Evolutionary conservation across 2,329 filamentous ascomycete species (phyloP), one percentile per base, ranked within the genome.

Genomic region (Xylariaceae sp.): DNA sequence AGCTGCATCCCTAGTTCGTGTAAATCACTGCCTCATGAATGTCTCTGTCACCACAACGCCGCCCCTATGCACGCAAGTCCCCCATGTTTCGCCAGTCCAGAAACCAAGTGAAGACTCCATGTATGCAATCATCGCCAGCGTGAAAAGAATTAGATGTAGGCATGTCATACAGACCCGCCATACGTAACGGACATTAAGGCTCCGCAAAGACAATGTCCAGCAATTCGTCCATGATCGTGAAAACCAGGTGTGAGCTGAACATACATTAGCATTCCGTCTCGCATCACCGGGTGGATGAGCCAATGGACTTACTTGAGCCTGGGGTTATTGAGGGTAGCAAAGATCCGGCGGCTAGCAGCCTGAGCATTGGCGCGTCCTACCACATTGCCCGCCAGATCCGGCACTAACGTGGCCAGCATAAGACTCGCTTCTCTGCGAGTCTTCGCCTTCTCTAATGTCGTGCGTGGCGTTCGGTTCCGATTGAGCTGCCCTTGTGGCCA

Each of bases 321-420:
- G 60, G 86, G 82, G 75, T 97, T 99, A 74, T 99, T 99, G 66
- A 97, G 78, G 51, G 90, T 92, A 8, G 92, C 92, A 77, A 95
- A 90, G 52, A 97, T 84, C 68, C 92, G 88, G 66, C 93, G 83
- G 64, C 92, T 92, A 18, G 94, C 94, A 58, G 88, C 88, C 72
- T 95, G 89, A 13, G 95, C 94, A 76, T 99, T 99, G 49, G 88
- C 84, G 68, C 92, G 84, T 3, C 94, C 94, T 13, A 99, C 95
- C 5, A 99, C 95, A 74, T 89, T 96, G 6, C 88, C 92, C 7
- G 90, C 93, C 58, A 99, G 72, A 73, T 99, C 94, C 2, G 94
- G 94, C 17, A 99, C 81, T 53, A 99, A 81, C 8, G 92, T 96
- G 8, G 89, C 90, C 53, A 99, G 80, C 80, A 97, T 90, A 23